Conservation (phyloP, 2,329 filamentous ascomycete genomes). For the Sporothrix schenckii region DNA sequence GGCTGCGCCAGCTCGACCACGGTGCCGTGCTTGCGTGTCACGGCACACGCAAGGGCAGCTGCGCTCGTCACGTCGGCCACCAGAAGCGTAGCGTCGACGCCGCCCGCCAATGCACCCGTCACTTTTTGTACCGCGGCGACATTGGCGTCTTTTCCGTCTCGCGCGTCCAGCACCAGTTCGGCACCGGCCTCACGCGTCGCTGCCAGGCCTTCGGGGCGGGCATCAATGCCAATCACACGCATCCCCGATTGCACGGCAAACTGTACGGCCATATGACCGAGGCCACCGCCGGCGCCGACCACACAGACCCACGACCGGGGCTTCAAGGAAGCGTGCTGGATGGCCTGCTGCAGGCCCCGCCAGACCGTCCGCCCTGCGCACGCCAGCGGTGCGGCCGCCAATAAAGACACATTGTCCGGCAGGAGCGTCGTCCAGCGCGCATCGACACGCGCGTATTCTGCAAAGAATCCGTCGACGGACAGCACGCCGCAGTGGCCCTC, state of each 20-base stretch:
- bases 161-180: slow-evolving; percentile 53
- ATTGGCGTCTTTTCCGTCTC: slow-evolving; percentile 40
- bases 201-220: slow-evolving; percentile 36
- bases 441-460: slow-evolving; percentile 59
- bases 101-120: slow-evolving; percentile 46
- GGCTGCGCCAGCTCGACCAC: slow-evolving; percentile 63
- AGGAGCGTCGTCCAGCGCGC: slow-evolving; percentile 50
- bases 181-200: slow-evolving; percentile 48
- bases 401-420: slow-evolving; percentile 53
- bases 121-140: slow-evolving; percentile 46
- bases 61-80: slow-evolving; percentile 56
- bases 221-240: slow-evolving; percentile 57
- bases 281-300: slow-evolving; percentile 54
- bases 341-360: slow-evolving; percentile 47
- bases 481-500: slow-evolving; percentile 54
- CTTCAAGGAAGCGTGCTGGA: slow-evolving; percentile 38
- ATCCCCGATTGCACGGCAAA: slow-evolving; percentile 55
- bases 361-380: slow-evolving; percentile 60
- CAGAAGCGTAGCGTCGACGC: slow-evolving; percentile 57
- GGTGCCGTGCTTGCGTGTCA: slow-evolving; percentile 62
- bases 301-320: slow-evolving; percentile 49
- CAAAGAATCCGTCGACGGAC: slow-evolving; percentile 56
- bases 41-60: slow-evolving; percentile 55
- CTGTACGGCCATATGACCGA: slow-evolving; percentile 49
- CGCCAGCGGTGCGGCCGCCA: slow-evolving; percentile 59